These are phyloP conservation scores for Rhizopus arrhizus DNA, from an alignment of 371 early-diverging fungal genomes.

Conservation along the genomic window DNA sequence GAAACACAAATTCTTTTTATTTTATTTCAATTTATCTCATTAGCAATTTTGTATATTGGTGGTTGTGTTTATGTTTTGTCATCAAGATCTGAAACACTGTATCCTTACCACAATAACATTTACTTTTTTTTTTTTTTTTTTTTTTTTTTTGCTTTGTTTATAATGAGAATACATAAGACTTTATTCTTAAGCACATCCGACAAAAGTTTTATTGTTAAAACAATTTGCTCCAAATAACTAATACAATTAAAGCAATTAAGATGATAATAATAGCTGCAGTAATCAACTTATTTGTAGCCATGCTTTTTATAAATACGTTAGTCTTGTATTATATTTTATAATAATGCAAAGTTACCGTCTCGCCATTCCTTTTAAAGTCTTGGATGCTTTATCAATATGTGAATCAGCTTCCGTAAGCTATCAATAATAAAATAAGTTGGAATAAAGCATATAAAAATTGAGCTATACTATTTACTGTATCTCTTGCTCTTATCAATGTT, in stretches of 20 bases:
- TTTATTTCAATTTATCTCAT: no score
- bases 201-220: constrained; percentile 23
- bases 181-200: neutral
- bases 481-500: constrained; percentile 83
- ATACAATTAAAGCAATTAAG: constrained; percentile 79
- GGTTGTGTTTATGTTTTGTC: no score
- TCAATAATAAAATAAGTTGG: neutral
- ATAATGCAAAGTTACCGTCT: constrained; percentile 67
- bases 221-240: constrained; percentile 79
- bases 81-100: no score
- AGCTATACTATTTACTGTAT: constrained; percentile 61
- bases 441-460: neutral
- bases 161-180: no score
- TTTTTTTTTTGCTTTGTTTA: no score
- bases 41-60: no score
- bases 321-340: neutral
- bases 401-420: constrained; percentile 86
- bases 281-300: constrained; percentile 88
- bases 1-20: no score
- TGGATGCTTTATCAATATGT: constrained; percentile 85
- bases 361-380: constrained; percentile 90
- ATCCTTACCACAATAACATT: no score
- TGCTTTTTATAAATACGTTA: constrained; percentile 52
- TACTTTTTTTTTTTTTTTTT: no score
- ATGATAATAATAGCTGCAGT: constrained; percentile 84